Evolutionary conservation across 768 basidiomycete genomes (phyloP).

Genomic region (Brasilioporus rufonigricans): DNA sequence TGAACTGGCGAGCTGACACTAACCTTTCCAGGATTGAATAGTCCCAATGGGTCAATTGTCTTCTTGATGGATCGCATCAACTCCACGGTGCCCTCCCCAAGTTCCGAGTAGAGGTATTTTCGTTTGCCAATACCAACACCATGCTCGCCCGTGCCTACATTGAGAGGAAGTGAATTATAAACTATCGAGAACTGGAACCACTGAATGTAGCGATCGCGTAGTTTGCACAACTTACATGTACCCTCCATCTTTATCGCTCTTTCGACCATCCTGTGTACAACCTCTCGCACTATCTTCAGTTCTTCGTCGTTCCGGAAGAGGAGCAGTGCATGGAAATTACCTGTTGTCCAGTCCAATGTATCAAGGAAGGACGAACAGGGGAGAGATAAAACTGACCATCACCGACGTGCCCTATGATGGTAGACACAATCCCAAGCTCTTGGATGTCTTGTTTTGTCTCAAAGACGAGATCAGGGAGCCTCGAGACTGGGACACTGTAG

Average conservation of each 20-base stretch:
- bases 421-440: conserved; percentile 52
- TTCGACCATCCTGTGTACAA: conserved; percentile 60
- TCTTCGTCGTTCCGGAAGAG: conserved; percentile 61
- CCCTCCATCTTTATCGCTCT: conserved; percentile 71
- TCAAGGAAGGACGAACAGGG: not conserved
- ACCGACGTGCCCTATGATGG: conserved; percentile 75
- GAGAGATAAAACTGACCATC: conserved; percentile 50
- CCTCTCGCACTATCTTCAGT: conserved; percentile 37
- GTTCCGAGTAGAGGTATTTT: conserved; percentile 75
- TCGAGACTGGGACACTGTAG: conserved; percentile 60
- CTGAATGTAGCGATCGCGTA: too few species aligned
- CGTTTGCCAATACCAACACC: conserved; percentile 87
- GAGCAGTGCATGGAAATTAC: conserved; percentile 52
- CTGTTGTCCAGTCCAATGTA: conserved; percentile 18
- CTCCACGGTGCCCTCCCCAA: conserved; percentile 78
- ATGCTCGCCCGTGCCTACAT: conserved; percentile 73
- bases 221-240: conserved; percentile 51
- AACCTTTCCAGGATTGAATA: conserved; percentile 88
- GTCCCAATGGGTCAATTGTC: conserved; percentile 66
- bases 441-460: conserved; percentile 73
- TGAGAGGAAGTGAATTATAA: not conserved
- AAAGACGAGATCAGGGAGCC: conserved; percentile 58
- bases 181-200: not conserved
- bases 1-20: not conserved
- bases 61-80: conserved; percentile 83